Evolutionary conservation across 2,329 filamentous ascomycete genomes (phyloP).

Genomic region (Sordariomycetes sp.): DNA sequence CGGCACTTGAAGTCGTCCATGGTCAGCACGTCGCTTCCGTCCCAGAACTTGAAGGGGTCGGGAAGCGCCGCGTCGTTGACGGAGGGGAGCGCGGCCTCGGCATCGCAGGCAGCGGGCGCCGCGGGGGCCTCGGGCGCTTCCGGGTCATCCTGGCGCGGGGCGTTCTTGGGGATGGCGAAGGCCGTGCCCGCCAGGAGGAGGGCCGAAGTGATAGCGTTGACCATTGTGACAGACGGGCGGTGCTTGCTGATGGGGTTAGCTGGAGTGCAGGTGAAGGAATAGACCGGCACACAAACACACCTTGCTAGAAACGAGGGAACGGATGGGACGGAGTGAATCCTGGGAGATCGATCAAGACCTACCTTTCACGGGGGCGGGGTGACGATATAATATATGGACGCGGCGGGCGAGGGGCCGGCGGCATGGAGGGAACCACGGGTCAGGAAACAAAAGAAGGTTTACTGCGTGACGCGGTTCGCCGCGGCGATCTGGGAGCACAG

Average conservation of each 20-base stretch:
- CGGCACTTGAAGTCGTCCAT: conserved; percentile 37
- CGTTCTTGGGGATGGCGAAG: conserved; percentile 19
- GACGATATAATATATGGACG: background rate
- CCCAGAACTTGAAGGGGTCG: conserved; percentile 35
- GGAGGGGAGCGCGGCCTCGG: conserved; percentile 18
- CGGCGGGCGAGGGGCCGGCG: background rate
- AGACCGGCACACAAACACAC: background rate
- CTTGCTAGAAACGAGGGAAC: background rate
- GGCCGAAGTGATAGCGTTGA: background rate
- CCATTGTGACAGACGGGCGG: background rate
- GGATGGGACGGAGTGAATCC: background rate
- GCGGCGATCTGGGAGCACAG: background rate
- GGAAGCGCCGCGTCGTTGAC: conserved; percentile 26
- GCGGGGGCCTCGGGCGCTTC: too few relatives aligned
- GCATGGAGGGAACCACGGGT: background rate
- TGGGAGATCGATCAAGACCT: background rate
- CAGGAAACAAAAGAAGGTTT: background rate
- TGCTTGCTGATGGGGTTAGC: background rate
- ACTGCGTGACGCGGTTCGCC: background rate
- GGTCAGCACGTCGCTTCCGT: conserved; percentile 30
- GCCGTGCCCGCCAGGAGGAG: conserved; percentile 21
- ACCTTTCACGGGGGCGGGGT: background rate
- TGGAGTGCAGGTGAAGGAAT: background rate
- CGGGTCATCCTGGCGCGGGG: conserved; percentile 12
- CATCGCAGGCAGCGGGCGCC: conserved; percentile 20